phyloP scores from a whole-genome alignment of 2,329 filamentous ascomycete species.

The Cordyceps tenuipes region DNA sequence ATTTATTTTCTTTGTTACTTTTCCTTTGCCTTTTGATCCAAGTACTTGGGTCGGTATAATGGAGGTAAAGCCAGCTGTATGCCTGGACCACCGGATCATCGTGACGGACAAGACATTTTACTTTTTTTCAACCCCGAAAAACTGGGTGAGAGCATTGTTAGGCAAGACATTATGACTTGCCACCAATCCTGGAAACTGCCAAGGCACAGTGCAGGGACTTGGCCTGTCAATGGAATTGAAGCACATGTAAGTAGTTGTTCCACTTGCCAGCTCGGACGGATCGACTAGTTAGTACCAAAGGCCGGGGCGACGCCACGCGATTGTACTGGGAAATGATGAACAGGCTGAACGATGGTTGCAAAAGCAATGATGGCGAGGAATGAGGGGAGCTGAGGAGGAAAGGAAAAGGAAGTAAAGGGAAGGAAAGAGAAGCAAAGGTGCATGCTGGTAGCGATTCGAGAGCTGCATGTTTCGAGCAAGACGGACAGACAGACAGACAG shows the following conservation, averaged over 20 bases:
- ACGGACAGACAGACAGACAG: too few relatives aligned
- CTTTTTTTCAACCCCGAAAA: constrained; percentile 5
- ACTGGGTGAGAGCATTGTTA: background rate
- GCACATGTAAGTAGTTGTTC: too few relatives aligned
- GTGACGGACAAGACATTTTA: constrained; percentile 5
- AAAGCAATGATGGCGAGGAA: background rate
- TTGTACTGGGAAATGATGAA: background rate
- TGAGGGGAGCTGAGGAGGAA: too few relatives aligned
- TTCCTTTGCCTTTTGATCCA: background rate
- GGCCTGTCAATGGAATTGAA: background rate
- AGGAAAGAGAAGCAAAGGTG: too few relatives aligned
- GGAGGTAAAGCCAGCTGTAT: background rate
- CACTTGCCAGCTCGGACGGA: background rate
- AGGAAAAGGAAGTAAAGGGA: too few relatives aligned
- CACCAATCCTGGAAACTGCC: background rate
- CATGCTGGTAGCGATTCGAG: too few relatives aligned
- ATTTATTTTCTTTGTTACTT: background rate
- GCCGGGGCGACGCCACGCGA: background rate
- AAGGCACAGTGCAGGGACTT: background rate
- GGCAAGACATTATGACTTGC: background rate
- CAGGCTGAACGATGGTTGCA: background rate
- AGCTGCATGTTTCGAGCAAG: too few relatives aligned
- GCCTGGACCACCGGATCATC: background rate
- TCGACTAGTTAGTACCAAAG: background rate
- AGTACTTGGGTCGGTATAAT: background rate